Evolutionary conservation across 495 filamentous ascomycete species (phyloP).

Genomic region (Xylaria sp.): DNA sequence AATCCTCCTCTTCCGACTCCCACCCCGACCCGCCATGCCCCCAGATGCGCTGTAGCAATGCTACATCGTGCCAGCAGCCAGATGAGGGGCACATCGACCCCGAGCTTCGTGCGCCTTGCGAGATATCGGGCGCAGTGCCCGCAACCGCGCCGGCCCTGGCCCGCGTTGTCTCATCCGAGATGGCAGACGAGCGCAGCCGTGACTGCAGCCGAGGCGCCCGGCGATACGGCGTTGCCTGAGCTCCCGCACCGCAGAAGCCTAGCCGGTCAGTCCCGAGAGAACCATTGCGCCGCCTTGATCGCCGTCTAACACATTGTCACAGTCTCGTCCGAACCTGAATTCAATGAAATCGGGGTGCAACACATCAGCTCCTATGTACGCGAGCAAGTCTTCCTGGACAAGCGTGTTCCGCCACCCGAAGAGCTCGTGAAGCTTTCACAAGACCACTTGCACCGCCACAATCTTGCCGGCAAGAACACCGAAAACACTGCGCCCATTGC

Average conservation of each 20-base stretch:
- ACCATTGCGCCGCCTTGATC: slow-evolving; percentile 27
- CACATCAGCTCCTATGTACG: slow-evolving; percentile 85
- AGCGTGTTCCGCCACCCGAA: slow-evolving; percentile 59
- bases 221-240: slow-evolving; percentile 29
- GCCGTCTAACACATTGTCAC: slow-evolving; percentile 32
- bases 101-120: slow-evolving; percentile 50
- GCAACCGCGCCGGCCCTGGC: slow-evolving; percentile 31
- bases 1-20: neutral
- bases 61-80: slow-evolving; percentile 45
- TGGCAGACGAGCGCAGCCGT: slow-evolving; percentile 45
- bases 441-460: slow-evolving; percentile 84
- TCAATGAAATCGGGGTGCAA: slow-evolving; percentile 94
- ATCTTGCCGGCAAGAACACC: slow-evolving; percentile 88
- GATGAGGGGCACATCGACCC: slow-evolving; percentile 45
- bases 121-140: slow-evolving; percentile 40
- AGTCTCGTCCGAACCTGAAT: slow-evolving; percentile 70
- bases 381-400: slow-evolving; percentile 73
- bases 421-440: slow-evolving; percentile 79
- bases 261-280: slow-evolving; percentile 40
- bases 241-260: slow-evolving; percentile 41
- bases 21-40: slow-evolving; percentile 30
- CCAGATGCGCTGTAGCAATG: slow-evolving; percentile 43
- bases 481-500: slow-evolving; percentile 76
- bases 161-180: slow-evolving; percentile 44
- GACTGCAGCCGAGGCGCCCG: slow-evolving; percentile 27